Evolutionary conservation across 2,329 filamentous ascomycete species (phyloP).

Genomic region (Simplicillium aogashimaense): DNA sequence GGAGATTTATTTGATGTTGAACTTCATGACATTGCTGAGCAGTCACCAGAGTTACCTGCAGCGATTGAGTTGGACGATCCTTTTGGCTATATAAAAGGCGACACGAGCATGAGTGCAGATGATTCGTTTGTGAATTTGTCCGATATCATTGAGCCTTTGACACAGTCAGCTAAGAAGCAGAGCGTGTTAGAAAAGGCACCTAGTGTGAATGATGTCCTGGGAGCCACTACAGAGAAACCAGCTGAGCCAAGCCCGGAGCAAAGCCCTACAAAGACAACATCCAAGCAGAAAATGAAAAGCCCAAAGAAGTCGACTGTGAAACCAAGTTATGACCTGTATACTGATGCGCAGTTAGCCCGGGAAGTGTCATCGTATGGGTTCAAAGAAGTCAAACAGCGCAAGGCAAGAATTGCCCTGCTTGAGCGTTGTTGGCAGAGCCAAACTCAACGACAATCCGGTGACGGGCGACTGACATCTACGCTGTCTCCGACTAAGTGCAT

Average conservation of each 20-base stretch:
- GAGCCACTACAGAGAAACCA: too few species aligned
- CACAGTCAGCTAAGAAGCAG: too few species aligned
- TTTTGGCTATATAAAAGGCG: constrained; percentile 24
- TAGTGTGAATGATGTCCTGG: too few species aligned
- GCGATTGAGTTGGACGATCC: constrained; percentile 20
- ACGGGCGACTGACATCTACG: constrained; percentile 8
- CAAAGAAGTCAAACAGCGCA: constrained; percentile 58
- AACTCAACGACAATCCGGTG: constrained; percentile 16
- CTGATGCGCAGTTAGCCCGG: constrained; percentile 51
- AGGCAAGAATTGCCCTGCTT: constrained; percentile 60
- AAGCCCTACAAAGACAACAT: neutral
- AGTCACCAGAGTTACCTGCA: constrained; percentile 20
- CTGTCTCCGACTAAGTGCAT: constrained; percentile 7
- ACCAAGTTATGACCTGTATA: constrained; percentile 49
- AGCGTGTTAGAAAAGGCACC: too few species aligned
- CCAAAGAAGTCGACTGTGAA: neutral
- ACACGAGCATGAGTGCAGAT: constrained; percentile 6
- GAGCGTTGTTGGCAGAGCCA: constrained; percentile 63
- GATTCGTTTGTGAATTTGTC: constrained; percentile 14
- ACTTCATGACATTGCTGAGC: constrained; percentile 46
- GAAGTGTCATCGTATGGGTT: constrained; percentile 59
- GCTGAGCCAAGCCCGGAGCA: neutral
- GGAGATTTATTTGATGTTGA: constrained; percentile 56
- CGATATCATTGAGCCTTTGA: constrained; percentile 11
- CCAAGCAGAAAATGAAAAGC: too few species aligned